Conservation (phyloP, 2,329 filamentous ascomycete genomes). For the Fusarium foetens region DNA sequence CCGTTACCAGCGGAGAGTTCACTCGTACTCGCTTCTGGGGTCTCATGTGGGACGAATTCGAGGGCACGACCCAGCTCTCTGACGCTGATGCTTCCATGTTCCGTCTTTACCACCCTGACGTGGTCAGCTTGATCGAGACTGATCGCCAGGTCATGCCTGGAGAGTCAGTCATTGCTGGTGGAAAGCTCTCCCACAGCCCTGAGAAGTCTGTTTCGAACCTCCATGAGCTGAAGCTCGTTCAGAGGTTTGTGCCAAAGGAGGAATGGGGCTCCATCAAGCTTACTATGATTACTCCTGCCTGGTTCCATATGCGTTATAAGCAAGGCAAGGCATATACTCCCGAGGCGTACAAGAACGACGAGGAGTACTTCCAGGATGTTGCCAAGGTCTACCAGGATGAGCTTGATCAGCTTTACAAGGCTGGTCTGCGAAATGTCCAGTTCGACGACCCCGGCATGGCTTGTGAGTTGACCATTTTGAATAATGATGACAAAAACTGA, state of each 20-base stretch:
- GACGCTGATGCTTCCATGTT: slow-evolving; percentile 64
- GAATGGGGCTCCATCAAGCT: slow-evolving; percentile 64
- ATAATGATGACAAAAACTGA: neutral
- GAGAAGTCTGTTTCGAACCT: slow-evolving; percentile 58
- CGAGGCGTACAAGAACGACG: slow-evolving; percentile 42
- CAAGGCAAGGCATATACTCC: slow-evolving; percentile 44
- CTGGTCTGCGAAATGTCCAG: slow-evolving; percentile 72
- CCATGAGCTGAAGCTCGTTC: slow-evolving; percentile 60
- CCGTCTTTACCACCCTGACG: slow-evolving; percentile 65
- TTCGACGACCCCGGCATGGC: slow-evolving; percentile 75
- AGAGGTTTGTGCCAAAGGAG: slow-evolving; percentile 57
- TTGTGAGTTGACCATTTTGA: slow-evolving; percentile 57
- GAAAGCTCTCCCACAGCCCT: slow-evolving; percentile 58
- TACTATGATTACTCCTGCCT: slow-evolving; percentile 64
- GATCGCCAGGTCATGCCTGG: slow-evolving; percentile 66
- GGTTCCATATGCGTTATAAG: slow-evolving; percentile 46
- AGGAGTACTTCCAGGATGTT: slow-evolving; percentile 72
- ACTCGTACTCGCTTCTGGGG: slow-evolving; percentile 59
- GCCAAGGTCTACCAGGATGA: slow-evolving; percentile 74
- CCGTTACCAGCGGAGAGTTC: slow-evolving; percentile 78
- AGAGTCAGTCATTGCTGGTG: slow-evolving; percentile 63
- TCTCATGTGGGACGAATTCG: slow-evolving; percentile 64
- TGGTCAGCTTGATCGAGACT: slow-evolving; percentile 63
- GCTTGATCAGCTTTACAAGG: slow-evolving; percentile 68
- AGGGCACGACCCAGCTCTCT: slow-evolving; percentile 59